These are phyloP conservation scores for Syzygium malaccense DNA, from an alignment of 441 rosid species.

Conservation along the genomic window DNA sequence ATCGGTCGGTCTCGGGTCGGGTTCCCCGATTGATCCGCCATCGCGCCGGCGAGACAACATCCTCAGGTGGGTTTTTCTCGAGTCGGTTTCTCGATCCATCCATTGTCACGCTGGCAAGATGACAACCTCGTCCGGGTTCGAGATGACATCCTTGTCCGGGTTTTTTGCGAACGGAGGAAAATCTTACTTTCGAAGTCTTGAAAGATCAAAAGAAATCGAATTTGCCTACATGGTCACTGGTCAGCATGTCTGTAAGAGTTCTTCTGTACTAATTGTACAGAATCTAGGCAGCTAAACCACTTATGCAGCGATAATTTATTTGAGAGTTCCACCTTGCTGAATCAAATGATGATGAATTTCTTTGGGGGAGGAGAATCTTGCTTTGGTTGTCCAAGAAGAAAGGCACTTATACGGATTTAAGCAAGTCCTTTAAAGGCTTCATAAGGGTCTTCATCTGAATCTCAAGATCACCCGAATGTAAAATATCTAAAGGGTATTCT, in stretches of 20 bases:
- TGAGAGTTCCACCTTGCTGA: no score
- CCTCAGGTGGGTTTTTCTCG: neutral
- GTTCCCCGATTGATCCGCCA: neutral
- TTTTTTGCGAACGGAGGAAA: neutral
- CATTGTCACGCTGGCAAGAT: neutral
- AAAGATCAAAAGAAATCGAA: neutral
- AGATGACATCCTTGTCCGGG: neutral
- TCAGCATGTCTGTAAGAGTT: neutral
- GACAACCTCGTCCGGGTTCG: neutral
- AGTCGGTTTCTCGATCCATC: neutral
- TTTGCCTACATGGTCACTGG: neutral
- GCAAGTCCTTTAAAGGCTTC: no score
- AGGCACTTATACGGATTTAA: neutral
- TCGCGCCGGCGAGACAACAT: neutral
- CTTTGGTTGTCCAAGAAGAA: neutral
- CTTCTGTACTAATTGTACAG: neutral
- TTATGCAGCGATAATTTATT: no score
- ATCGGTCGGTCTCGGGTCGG: neutral
- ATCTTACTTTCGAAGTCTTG: neutral
- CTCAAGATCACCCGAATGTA: no score
- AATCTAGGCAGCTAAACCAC: neutral
- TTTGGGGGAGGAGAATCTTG: neutral
- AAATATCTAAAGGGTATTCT: no score
- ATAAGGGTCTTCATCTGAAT: rapidly evolving
- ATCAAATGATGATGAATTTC: neutral